Evolutionary conservation across 257 asterid species (phyloP), one percentile per base, ranked within the genome.

Genomic region (Capsicum pubescens): DNA sequence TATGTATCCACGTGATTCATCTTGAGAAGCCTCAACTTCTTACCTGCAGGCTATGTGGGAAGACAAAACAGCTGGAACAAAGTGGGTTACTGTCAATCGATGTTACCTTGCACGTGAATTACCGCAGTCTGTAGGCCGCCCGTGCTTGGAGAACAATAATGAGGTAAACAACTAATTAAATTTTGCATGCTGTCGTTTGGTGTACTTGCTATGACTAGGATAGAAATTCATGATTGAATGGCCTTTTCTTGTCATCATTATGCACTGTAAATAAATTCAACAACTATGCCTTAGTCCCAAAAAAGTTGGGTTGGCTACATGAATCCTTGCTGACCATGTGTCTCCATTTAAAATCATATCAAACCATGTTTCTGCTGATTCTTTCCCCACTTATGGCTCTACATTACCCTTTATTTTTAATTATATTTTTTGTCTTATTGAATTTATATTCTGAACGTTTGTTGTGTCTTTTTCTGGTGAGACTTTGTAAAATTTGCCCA

Each of bases 51-150:
- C 92, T 67, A 92, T 97, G 95, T 97, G 99, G 99, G 98, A 95
- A 91, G 99, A 97, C 89, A 91, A 85, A 70, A 87, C 76, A 56
- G 89, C 89, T 64, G 86, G 89, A 74, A 74, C 84, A 39, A 95
- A 94, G 88, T 97, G 97, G 97, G 92, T 92, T 63, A 86, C 90
- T 76, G 94, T 92, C 79, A 94, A 91, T 86, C 92, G 84, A 82
- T 97, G 97, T 88, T 97, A 95, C 91, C 94, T 94, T 87, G 96
- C 99, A 67, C 89, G 92, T 79, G 99, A 97, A 87, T 92, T 97
- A 88, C 99, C 99, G 56, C 94, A 90, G 90, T 88, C 97, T 87
- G 95, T 95, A 85, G 99, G 98, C 83, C 98, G 98, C 83, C 99
- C 99, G 52, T 92, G 98, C 80, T 91, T 97, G 88, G 92, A 94